A percentile compares a stretch with the other conserved stretches of the same genome.
These are phyloP conservation scores for Gossypium lobatum DNA, from an alignment of 441 rosid species.

Conservation along the genomic window DNA sequence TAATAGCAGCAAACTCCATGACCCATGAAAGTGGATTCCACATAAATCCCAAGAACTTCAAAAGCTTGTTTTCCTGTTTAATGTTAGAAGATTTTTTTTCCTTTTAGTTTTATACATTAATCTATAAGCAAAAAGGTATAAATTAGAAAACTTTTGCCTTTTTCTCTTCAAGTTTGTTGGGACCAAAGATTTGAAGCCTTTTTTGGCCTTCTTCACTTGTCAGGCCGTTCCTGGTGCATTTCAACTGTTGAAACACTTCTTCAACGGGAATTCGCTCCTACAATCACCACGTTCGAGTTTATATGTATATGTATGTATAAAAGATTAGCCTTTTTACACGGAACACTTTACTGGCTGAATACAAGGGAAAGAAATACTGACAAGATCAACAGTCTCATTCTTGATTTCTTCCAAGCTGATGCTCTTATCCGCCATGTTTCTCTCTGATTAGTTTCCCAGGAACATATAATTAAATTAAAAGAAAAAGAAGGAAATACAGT, in stretches of 20 bases:
- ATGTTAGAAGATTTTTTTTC: not conserved
- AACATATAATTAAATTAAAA: not conserved
- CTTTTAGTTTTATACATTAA: no score
- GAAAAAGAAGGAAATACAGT: not conserved
- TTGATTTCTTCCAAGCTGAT: conserved; percentile 59
- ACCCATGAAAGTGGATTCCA: conserved; percentile 61
- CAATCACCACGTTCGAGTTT: not conserved
- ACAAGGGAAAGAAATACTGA: conserved; percentile 13
- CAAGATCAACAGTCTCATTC: conserved; percentile 61
- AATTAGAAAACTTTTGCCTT: conserved; percentile 17
- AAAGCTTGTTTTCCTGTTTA: conserved; percentile 15
- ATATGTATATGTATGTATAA: not conserved
- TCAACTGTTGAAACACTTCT: conserved; percentile 42
- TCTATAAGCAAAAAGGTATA: not conserved
- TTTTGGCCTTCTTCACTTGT: conserved; percentile 33
- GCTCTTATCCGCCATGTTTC: conserved; percentile 33
- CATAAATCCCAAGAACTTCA: conserved; percentile 40
- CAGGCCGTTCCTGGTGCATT: conserved; percentile 38
- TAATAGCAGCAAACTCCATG: conserved; percentile 46
- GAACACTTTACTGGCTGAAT: not conserved
- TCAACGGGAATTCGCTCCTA: conserved; percentile 44
- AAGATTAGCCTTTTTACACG: no score
- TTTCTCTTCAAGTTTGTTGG: conserved; percentile 50
- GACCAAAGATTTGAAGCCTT: conserved; percentile 42
- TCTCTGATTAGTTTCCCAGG: not conserved